These are phyloP conservation scores for Logfia minima DNA, from an alignment of 129 eudicot genomes.

Conservation along the genomic window DNA sequence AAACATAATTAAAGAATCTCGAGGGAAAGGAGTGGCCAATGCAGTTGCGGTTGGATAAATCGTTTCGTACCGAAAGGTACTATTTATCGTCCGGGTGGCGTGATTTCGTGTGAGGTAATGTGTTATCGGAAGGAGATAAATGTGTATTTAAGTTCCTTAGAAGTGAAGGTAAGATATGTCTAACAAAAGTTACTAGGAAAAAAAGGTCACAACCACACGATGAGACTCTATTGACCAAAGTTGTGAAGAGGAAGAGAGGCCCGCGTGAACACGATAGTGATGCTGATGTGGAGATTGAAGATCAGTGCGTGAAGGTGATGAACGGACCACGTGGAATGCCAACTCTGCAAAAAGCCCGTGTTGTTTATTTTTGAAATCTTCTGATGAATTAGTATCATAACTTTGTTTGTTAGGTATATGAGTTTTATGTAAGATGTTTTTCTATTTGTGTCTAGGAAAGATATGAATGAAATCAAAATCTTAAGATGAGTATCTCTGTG, in stretches of 20 bases:
- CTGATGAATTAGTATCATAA: too few species aligned
- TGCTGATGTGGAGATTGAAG: background rate
- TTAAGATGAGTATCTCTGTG: too few species aligned
- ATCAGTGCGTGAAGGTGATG: background rate
- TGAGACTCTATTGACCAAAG: too few species aligned
- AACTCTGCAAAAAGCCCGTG: too few species aligned
- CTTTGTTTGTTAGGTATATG: too few species aligned
- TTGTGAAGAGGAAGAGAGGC: background rate
- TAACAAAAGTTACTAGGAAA: constrained; percentile 19
- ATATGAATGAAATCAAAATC: too few species aligned
- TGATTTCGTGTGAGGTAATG: background rate
- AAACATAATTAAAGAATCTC: background rate
- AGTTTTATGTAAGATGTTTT: too few species aligned
- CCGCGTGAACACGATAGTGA: background rate
- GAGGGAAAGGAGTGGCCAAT: constrained; percentile 21
- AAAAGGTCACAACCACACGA: background rate
- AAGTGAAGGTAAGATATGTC: constrained; percentile 12
- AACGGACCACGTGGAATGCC: background rate
- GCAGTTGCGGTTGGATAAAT: background rate
- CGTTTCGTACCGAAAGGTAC: background rate
- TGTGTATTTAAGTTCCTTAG: background rate
- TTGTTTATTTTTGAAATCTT: too few species aligned
- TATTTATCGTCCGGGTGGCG: background rate
- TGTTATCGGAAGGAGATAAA: background rate
- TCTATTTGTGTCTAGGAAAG: too few species aligned